Evolutionary conservation across 257 asterid species (phyloP).

Genomic region (Nicotiana attenuata): DNA sequence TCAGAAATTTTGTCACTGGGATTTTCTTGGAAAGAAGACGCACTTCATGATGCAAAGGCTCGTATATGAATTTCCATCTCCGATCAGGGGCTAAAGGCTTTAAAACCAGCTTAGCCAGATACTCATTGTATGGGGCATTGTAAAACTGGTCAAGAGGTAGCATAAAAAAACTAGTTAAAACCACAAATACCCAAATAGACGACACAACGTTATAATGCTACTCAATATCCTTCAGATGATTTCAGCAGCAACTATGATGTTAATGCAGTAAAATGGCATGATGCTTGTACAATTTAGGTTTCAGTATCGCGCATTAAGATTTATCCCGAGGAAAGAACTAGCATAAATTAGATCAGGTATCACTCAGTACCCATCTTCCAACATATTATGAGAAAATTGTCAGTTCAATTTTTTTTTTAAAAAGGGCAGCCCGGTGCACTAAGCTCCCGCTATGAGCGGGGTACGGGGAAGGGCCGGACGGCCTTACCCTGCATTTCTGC

Average conservation of each 20-base stretch:
- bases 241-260: neutral
- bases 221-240: neutral
- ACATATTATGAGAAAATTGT: too few relatives aligned
- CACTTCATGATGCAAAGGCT: conserved; percentile 82
- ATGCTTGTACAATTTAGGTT: too few relatives aligned
- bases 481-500: too few relatives aligned
- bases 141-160: conserved; percentile 42
- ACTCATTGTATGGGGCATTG: conserved; percentile 81
- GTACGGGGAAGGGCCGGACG: too few relatives aligned
- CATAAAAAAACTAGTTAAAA: neutral
- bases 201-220: neutral
- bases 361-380: too few relatives aligned
- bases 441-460: too few relatives aligned
- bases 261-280: neutral
- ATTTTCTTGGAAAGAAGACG: conserved; percentile 92
- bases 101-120: conserved; percentile 82
- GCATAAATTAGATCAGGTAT: too few relatives aligned
- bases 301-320: too few relatives aligned
- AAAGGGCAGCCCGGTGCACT: too few relatives aligned
- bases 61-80: conserved; percentile 79
- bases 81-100: conserved; percentile 82
- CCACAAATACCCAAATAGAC: neutral
- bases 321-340: too few relatives aligned
- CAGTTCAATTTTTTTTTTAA: too few relatives aligned
- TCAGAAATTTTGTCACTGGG: conserved; percentile 74